These are phyloP conservation scores for Blastobotrys capitulatus DNA, from an alignment of 1,139 yeast species.

Conservation along the genomic window DNA sequence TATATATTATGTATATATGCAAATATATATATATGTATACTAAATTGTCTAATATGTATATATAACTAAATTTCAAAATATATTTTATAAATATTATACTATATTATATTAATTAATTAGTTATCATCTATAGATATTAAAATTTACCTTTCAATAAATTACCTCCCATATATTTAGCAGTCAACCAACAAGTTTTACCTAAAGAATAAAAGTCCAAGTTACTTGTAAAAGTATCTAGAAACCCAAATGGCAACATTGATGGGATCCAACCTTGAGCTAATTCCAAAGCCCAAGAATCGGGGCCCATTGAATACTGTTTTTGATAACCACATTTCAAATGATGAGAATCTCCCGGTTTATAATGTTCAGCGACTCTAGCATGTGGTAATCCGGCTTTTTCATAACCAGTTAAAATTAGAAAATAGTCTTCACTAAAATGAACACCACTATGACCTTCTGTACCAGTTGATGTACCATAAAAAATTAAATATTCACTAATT, in stretches of 20 bases:
- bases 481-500: slow-evolving; percentile 83
- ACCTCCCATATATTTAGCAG: slow-evolving; percentile 71
- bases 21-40: too few relatives aligned
- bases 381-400: slow-evolving; percentile 68
- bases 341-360: slow-evolving; percentile 69
- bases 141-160: slow-evolving; percentile 67
- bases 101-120: too few relatives aligned
- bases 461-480: slow-evolving; percentile 85
- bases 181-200: slow-evolving; percentile 59
- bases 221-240: slow-evolving; percentile 70
- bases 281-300: slow-evolving; percentile 73
- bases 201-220: slow-evolving; percentile 75
- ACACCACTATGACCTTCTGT: slow-evolving; percentile 96
- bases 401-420: slow-evolving; percentile 77
- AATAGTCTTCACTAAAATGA: slow-evolving; percentile 95
- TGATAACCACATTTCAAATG: slow-evolving; percentile 65
- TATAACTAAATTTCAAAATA: too few relatives aligned
- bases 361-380: slow-evolving; percentile 57
- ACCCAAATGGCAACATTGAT: slow-evolving; percentile 94
- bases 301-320: slow-evolving; percentile 83
- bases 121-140: too few relatives aligned
- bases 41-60: too few relatives aligned
- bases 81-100: too few relatives aligned
- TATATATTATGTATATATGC: too few relatives aligned
- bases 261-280: slow-evolving; percentile 99